Evolutionary conservation across 352 stramenopile genomes (phyloP).

Genomic region (Pythium folliculosum): DNA sequence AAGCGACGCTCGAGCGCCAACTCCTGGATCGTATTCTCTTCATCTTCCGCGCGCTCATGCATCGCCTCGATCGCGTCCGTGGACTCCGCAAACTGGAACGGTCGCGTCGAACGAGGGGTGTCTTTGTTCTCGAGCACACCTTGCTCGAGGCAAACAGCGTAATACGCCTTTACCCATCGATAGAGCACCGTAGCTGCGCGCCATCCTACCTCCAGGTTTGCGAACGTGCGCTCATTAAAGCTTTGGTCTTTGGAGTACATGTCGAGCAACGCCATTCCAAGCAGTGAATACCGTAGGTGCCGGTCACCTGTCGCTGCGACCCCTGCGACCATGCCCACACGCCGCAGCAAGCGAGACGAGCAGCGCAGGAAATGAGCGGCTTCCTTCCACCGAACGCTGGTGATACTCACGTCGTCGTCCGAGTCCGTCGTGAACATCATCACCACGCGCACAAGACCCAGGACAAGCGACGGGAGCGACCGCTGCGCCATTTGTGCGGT

Average conservation of each 20-base stretch:
- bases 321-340: slow-evolving; percentile 49
- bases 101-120: slow-evolving; percentile 10
- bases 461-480: slow-evolving; percentile 50
- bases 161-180: slow-evolving; percentile 54
- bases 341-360: slow-evolving; percentile 43
- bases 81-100: slow-evolving; percentile 41
- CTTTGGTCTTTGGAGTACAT: slow-evolving; percentile 46
- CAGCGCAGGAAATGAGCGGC: slow-evolving; percentile 56
- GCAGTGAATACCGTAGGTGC: slow-evolving; percentile 38
- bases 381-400: slow-evolving; percentile 65
- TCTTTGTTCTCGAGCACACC: slow-evolving; percentile 31
- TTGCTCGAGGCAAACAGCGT: slow-evolving; percentile 47
- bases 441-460: slow-evolving; percentile 71
- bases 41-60: slow-evolving; percentile 39
- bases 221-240: slow-evolving; percentile 58
- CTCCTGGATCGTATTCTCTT: slow-evolving; percentile 35
- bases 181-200: slow-evolving; percentile 57
- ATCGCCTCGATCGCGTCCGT: slow-evolving; percentile 41
- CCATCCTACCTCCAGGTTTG: slow-evolving; percentile 42
- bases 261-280: slow-evolving; percentile 46
- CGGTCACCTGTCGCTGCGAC: slow-evolving; percentile 38
- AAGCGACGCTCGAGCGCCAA: slow-evolving; percentile 56
- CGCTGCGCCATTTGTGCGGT: slow-evolving; percentile 1
- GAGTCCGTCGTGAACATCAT: slow-evolving; percentile 65
- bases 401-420: slow-evolving; percentile 54